Evolutionary conservation across 192 early-diverging fungal species (phyloP), one percentile per base, ranked within the genome.

Genomic region (Mortierella hygrophila): DNA sequence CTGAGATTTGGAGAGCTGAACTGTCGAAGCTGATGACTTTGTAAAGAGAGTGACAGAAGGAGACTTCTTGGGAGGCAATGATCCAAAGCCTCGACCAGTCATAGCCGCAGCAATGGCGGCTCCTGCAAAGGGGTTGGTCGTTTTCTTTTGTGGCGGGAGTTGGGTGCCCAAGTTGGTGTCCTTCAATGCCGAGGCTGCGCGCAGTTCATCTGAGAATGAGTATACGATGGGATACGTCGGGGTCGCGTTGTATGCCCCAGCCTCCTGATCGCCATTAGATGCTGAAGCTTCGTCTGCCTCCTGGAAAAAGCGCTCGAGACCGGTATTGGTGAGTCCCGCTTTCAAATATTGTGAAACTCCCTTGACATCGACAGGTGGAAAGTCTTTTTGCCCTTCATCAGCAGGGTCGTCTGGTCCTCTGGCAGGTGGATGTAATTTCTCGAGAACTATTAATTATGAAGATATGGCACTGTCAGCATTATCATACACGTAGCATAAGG

Each of bases 181-280:
- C 8, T 46, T 29, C 55, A 41, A 77, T n/a, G 7, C 20, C 13
- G 60, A 65, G 60, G 60, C 60, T 6, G 60, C 23, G 6, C 38
- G 37, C 0, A 83, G 32, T 15, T 78, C 72, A 40, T 83, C 65
- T 6, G 76, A 72, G 40, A 83, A 83, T 9, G 82, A 69, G 63
- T 75, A 83, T 7, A 83, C 52, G 29, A 83, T 75, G 6, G 82
- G 82, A 42, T 78, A 83, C 4, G 72, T 75, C 2, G 82, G 82
- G 1, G 6, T 60, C 8, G 47, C 4, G 3, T 44, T 38, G 68
- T 81, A 70, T 2, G 41, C 18, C 68, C 23, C 29, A 26, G 32
- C 42, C 3, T 75, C 29, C 37, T 11, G 21, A 46, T 46, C 69
- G 18, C 49, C 42, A n/a, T 11, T 78, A 2, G 29, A 8, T 42